A percentile compares a stretch with the other conserved stretches of the same genome.
Conservation (phyloP, 1,284 basidiomycete genomes). For the Marasmius tenuissimus region DNA sequence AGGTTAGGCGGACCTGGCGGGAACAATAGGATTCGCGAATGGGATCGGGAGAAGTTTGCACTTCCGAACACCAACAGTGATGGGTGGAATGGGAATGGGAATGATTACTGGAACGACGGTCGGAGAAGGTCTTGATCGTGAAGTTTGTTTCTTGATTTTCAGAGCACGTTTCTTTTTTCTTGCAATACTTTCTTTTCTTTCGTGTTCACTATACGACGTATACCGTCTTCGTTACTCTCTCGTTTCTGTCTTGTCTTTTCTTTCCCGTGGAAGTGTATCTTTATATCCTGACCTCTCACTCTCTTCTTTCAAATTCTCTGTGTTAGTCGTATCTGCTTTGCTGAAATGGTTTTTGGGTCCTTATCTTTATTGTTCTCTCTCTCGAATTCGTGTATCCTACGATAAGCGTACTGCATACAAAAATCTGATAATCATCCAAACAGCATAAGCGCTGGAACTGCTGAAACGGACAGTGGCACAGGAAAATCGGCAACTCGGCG, state of each 20-base stretch:
- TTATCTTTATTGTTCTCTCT: no score
- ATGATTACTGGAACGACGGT: neutral
- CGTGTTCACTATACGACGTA: neutral
- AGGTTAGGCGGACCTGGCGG: neutral
- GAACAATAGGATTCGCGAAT: neutral
- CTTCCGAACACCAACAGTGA: no score
- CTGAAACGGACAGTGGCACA: no score
- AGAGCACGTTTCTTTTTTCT: neutral
- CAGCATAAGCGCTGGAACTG: no score
- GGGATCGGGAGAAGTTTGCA: neutral
- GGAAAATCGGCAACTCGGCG: no score
- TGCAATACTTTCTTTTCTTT: neutral
- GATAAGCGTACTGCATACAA: no score
- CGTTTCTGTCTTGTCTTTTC: neutral
- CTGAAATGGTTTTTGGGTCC: no score
- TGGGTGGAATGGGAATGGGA: neutral
- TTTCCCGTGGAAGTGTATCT: neutral
- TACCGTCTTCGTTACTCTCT: neutral
- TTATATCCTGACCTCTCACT: no score
- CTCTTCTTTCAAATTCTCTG: no score
- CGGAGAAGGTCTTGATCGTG: neutral
- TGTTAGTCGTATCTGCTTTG: no score
- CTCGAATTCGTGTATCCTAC: no score
- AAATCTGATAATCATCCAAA: no score
- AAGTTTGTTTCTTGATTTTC: neutral